Base-by-base conservation (phyloP, 768 basidiomycete species). In the Mrakia blollopis region DNA sequence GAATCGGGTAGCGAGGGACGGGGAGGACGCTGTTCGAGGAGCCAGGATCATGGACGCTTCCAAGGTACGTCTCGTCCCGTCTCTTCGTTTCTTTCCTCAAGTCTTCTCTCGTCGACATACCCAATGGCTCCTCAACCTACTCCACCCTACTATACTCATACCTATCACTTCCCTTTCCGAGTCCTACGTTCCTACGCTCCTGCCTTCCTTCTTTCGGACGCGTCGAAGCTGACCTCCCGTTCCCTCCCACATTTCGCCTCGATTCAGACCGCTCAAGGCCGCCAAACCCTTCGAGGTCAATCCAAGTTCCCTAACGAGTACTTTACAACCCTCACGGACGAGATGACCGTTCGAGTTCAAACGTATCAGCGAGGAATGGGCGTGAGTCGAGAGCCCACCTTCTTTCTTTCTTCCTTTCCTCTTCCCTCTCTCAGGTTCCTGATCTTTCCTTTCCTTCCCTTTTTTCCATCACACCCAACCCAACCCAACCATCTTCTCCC, bases 11-110 rank as follows among this genome's bases (percentile, higher is more conserved):
- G 18, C 50, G 18, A 30, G 47, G 6, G 72, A 73, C 54, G 72
- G 61, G 32, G 76, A 73, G 18, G 76, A 77, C n/a, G 76, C 76
- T 10, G 76, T 77, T 5, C 76, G 76, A 28, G 72, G 72, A n/a
- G 76, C 76, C 28, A 32, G 76, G n/a, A 77, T 77, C 50, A 68
- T 77, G 52, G 76, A 77, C 28, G 76, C 76, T 0, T 65, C 76
- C 7, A 73, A 73, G 74, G 74, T 75, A 16, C 30, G 32, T n/a
- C 30, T 39, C n/a, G n/a, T n/a, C 28, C 23, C 6, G 23, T 30
- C 61, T 5, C 18, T 21, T 37, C 25, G 18, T 63, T 30, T 47
- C 35, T 25, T n/a, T 30, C 23, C 28, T 8, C 47, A n/a, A n/a
- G n/a, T n/a, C 68, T n/a, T 9, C 23, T n/a, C n/a, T n/a, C n/a